Evolutionary conservation across 306 rosid genomes (phyloP), one percentile per base, ranked within the genome.

Genomic region (Cicer chorassanicum): DNA sequence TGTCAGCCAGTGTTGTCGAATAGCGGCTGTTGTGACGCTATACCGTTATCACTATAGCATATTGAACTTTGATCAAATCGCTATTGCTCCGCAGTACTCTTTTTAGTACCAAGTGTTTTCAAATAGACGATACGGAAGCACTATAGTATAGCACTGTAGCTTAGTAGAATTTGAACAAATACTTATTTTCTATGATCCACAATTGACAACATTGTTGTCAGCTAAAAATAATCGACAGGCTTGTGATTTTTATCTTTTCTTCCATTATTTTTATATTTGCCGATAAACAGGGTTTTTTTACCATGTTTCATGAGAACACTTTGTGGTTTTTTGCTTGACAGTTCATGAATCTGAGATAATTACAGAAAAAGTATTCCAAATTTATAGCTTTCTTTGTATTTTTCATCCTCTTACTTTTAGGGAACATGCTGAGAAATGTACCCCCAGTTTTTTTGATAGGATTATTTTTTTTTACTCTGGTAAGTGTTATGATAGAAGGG

Each of bases 231-330:
- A 70, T 55, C 39, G 56, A 42, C 24, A 9, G 24, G 12, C 41
- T 74, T 14, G 1, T 63, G 65, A 36, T 14, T 45, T 64, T 45
- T 13, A 14, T 14, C n/a, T 57, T 62, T 53, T 21, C 9, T 46
- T 24, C 50, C 53, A 8, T 53, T 72, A 51, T 41, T 24, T 36
- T 45, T 55, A 16, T 72, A 57, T 66, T 50, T 62, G 12, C 57
- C 12, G 67, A 43, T 62, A 10, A 13, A 50, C n/a, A 19, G 40
- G 21, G 53, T 68, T 43, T 40, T 18, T 18, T 46, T 11, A 7
- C 70, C 9, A 6, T 63, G n/a, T 43, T 73, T 73, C 57, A 9
- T 59, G 59, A 44, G 53, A 54, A 16, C 60, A 53, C 1, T 63
- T 59, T 59, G 14, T 40, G 0, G 9, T 39, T 36, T 59, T n/a